phyloP scores from a whole-genome alignment of 2,329 filamentous ascomycete genomes.

The Stagonosporopsis cucurbitacearum region DNA sequence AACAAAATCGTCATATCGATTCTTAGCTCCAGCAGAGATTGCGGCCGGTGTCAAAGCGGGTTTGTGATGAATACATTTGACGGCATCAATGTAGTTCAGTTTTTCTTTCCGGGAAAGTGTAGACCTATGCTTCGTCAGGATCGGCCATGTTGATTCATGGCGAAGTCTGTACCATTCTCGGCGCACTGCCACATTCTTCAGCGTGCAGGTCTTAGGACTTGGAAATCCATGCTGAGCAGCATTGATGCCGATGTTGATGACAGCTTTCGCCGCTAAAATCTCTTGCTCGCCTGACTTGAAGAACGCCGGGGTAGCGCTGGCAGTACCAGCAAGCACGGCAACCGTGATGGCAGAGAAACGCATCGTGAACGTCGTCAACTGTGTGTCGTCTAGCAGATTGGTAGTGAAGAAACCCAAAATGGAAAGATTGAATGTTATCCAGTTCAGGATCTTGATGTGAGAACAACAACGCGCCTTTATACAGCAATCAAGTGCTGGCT shows the following conservation, averaged over 20 bases:
- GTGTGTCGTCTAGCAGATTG: not conserved
- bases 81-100: slow-evolving; percentile 39
- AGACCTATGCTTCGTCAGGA: slow-evolving; percentile 23
- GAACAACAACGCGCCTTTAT: slow-evolving; percentile 2
- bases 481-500: not conserved
- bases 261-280: slow-evolving; percentile 41
- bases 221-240: slow-evolving; percentile 30
- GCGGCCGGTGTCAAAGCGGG: slow-evolving; percentile 29
- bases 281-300: slow-evolving; percentile 32
- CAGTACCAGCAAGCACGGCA: slow-evolving; percentile 24
- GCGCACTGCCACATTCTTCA: slow-evolving; percentile 49
- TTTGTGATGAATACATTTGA: slow-evolving; percentile 35
- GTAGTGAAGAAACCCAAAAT: not conserved
- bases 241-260: slow-evolving; percentile 43
- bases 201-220: slow-evolving; percentile 38
- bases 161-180: slow-evolving; percentile 50
- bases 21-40: slow-evolving; percentile 33
- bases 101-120: slow-evolving; percentile 27
- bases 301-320: slow-evolving; percentile 17
- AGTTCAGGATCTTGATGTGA: not conserved
- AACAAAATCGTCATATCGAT: slow-evolving; percentile 43
- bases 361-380: slow-evolving; percentile 15
- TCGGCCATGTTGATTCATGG: too few species aligned
- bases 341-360: slow-evolving; percentile 21
- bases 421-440: not conserved